Evolutionary conservation across 192 early-diverging fungal genomes (phyloP), one percentile per base, ranked within the genome.

Genomic region (Oehlia diaphana): DNA sequence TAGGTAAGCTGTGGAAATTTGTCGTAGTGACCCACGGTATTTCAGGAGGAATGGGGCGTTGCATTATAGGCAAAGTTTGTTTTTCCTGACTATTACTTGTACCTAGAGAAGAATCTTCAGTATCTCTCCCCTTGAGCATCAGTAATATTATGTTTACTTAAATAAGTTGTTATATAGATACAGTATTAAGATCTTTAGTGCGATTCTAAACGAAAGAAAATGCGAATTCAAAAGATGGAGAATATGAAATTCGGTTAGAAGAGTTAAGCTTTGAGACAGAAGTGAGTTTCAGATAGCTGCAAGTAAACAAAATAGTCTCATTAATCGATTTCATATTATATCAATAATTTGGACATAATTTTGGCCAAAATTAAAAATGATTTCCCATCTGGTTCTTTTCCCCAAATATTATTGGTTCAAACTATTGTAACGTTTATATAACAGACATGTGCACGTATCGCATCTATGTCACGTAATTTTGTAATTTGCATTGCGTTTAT

Each of bases 1-100:
- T 77, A 26, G 75, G 75, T 42, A 77, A 42, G 39, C 75, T 77
- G 16, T 77, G 75, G 23, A 77, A 77, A 42, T 42, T 77, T 49
- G 75, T 77, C n/a, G 75, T 77, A 26, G 76, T 65, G 4, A 77
- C 76, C 76, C 76, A 77, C 6, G 76, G 76, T 39, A 77, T 37
- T 28, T 63, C 47, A 35, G 76, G 63, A 39, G 76, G 76, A 23
- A 37, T 62, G 16, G 63, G 37, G 16, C 76, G 76, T 26, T 77
- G 76, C 63, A 65, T 77, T 50, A 53, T 73, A 8, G 44, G 42
- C 14, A 67, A 19, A 16, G 65, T 67, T 67, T 67, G 65, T 19
- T 67, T 67, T 35, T 35, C 28, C 65, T 67, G 65, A 10, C 65
- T 16, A 67, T 3, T 33, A 67, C 19, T 67, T 35, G 65, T 13